Conservation (phyloP, 2,329 filamentous ascomycete genomes). For the Sarocladium brachiariae region DNA sequence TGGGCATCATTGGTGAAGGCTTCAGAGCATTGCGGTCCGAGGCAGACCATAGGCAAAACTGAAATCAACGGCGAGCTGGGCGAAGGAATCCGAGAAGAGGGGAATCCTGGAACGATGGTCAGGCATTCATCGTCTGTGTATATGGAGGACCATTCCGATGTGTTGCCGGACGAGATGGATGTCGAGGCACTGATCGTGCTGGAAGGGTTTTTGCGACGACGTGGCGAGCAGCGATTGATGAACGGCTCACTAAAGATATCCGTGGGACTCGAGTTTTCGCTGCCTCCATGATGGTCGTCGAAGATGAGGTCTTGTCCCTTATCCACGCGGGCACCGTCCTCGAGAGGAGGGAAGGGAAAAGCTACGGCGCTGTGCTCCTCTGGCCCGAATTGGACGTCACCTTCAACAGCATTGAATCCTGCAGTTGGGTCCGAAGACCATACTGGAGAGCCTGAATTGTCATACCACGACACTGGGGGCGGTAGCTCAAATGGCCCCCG, state of each 20-base stretch:
- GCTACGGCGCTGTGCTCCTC: not conserved
- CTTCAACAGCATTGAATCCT: not conserved
- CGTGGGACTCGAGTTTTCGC: not conserved
- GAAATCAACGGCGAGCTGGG: not conserved
- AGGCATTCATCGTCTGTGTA: slow-evolving; percentile 3
- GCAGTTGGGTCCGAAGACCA: not conserved
- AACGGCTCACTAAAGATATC: not conserved
- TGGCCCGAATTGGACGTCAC: not conserved
- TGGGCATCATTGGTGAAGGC: slow-evolving; percentile 18
- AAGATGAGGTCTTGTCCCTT: not conserved
- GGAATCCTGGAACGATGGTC: not conserved
- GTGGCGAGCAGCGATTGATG: not conserved
- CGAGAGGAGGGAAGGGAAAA: not conserved
- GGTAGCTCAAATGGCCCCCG: not conserved
- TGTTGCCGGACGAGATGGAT: not conserved
- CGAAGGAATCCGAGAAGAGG: not conserved
- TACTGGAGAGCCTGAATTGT: not conserved
- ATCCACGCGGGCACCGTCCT: not conserved
- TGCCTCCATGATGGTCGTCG: not conserved
- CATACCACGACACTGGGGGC: not conserved
- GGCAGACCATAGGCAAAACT: not conserved
- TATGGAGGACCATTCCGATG: slow-evolving; percentile 2
- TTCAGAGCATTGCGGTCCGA: slow-evolving; percentile 2
- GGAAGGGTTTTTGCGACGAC: not conserved
- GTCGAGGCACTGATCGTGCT: not conserved